These are phyloP conservation scores for Quercus bicolor DNA, from an alignment of 306 rosid genomes.

Conservation along the genomic window DNA sequence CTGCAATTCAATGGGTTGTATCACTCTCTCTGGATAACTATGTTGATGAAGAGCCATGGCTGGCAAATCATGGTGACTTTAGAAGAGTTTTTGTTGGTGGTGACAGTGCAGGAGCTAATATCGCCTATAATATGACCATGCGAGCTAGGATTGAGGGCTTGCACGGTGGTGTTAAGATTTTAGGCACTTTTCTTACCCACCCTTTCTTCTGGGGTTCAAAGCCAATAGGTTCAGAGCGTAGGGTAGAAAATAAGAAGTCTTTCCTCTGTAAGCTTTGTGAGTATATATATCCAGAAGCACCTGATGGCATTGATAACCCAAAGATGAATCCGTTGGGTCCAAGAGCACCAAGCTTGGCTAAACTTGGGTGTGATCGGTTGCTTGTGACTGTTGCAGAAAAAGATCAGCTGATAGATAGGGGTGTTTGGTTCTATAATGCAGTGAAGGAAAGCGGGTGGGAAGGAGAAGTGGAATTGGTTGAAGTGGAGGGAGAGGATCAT, in stretches of 20 bases:
- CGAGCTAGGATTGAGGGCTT: slow-evolving; percentile 22
- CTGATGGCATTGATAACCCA: slow-evolving; percentile 36
- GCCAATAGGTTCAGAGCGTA: slow-evolving; percentile 25
- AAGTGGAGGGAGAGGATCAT: slow-evolving; percentile 39
- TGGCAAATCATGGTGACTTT: slow-evolving; percentile 41
- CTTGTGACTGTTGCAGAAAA: slow-evolving; percentile 33
- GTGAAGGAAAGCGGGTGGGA: slow-evolving; percentile 45
- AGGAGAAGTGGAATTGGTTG: slow-evolving; percentile 39
- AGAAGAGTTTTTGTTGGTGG: slow-evolving; percentile 31
- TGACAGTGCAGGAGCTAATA: slow-evolving; percentile 39
- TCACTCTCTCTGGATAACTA: slow-evolving; percentile 5
- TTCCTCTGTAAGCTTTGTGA: slow-evolving; percentile 17
- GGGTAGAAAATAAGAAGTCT: slow-evolving; percentile 19
- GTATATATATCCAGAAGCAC: slow-evolving; percentile 35
- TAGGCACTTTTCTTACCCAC: slow-evolving; percentile 25
- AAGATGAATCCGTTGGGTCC: slow-evolving; percentile 36
- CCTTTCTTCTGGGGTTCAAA: slow-evolving; percentile 42
- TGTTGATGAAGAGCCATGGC: slow-evolving; percentile 14
- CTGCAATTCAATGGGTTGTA: slow-evolving; percentile 3
- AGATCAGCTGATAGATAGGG: slow-evolving; percentile 44
- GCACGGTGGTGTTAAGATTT: slow-evolving; percentile 26
- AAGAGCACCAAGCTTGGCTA: slow-evolving; percentile 36
- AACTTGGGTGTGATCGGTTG: slow-evolving; percentile 26
- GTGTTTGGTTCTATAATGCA: slow-evolving; percentile 32
- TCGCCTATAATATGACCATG: slow-evolving; percentile 25